A percentile compares a stretch with the other conserved stretches of the same genome.
Conservation (phyloP, 1,139 yeast genomes). For the Blastobotrys ciferrii region DNA sequence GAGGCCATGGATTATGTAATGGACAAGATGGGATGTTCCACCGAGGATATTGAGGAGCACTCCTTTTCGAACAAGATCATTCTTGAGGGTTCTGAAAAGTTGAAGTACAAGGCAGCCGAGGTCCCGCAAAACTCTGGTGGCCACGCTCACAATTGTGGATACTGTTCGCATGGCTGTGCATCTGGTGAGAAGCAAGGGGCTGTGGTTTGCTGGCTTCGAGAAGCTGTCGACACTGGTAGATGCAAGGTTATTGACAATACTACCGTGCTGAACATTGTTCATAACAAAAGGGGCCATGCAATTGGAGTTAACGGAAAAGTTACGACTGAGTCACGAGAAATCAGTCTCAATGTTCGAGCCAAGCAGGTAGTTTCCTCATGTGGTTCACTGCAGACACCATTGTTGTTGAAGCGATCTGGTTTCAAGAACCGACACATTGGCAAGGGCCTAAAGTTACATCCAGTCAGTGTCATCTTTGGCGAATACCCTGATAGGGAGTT, state of each 20-base stretch:
- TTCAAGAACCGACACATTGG: conserved; percentile 57
- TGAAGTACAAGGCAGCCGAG: conserved; percentile 46
- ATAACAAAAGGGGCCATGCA: conserved; percentile 44
- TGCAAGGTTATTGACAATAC: conserved; percentile 51
- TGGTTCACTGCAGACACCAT: conserved; percentile 56
- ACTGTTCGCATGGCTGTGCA: conserved; percentile 54
- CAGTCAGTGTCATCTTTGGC: conserved; percentile 46
- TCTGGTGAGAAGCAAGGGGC: conserved; percentile 58
- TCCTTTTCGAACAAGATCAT: conserved; percentile 49
- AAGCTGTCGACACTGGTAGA: conserved; percentile 48
- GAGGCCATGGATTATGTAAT: conserved; percentile 50
- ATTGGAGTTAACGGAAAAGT: conserved; percentile 41
- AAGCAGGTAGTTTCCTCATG: conserved; percentile 48
- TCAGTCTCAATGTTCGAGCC: conserved; percentile 46
- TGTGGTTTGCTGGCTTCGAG: conserved; percentile 51
- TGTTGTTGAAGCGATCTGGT: conserved; percentile 50
- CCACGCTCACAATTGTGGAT: conserved; percentile 52
- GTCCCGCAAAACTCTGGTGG: conserved; percentile 53
- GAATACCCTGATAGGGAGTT: conserved; percentile 40
- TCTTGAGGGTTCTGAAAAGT: conserved; percentile 47
- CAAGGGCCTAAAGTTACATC: conserved; percentile 53
- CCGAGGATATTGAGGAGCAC: conserved; percentile 45
- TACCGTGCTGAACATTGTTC: conserved; percentile 43
- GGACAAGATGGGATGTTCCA: conserved; percentile 51
- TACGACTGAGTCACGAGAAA: conserved; percentile 27